phyloP scores from a whole-genome alignment of 1,284 basidiomycete genomes.

The Vanrija humicola region DNA sequence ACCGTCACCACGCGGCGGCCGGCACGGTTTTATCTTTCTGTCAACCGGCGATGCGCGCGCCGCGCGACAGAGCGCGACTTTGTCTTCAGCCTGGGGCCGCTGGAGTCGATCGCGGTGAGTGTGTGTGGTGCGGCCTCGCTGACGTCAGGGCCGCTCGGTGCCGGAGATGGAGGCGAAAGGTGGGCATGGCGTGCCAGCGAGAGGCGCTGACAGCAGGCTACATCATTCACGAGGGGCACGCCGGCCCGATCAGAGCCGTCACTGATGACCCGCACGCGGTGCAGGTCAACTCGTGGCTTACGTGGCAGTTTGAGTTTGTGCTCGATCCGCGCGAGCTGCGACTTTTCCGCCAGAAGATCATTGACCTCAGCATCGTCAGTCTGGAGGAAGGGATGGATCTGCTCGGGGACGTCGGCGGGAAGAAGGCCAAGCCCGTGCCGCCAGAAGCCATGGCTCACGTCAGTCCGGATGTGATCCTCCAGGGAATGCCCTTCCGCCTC shows the following conservation, averaged over 20 bases:
- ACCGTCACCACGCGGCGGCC: constrained; percentile 18
- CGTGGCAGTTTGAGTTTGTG: constrained; percentile 15
- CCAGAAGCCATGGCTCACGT: constrained; percentile 4
- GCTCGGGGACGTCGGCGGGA: background rate
- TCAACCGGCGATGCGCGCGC: constrained; percentile 5
- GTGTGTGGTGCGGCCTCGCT: background rate
- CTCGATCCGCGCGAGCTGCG: background rate
- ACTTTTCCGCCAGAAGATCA: constrained; percentile 1
- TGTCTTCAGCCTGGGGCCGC: constrained; percentile 9
- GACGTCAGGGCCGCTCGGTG: constrained; percentile 7
- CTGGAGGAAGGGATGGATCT: constrained; percentile 8
- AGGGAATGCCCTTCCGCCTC: constrained; percentile 12
- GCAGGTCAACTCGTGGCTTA: constrained; percentile 13
- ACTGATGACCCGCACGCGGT: constrained; percentile 6
- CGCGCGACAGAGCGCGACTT: constrained; percentile 24
- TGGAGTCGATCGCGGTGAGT: constrained; percentile 7
- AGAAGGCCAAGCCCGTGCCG: background rate
- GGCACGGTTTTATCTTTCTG: constrained; percentile 12
- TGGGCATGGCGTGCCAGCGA: too few species aligned
- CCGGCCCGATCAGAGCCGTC: constrained; percentile 14
- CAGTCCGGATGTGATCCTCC: background rate
- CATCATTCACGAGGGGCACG: constrained; percentile 20
- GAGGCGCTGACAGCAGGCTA: constrained; percentile 6
- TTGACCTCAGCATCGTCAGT: constrained; percentile 2
- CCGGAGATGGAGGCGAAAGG: constrained; percentile 15